These are phyloP conservation scores for Stemphylium beticola DNA, from an alignment of 2,329 filamentous ascomycete species.

Conservation along the genomic window DNA sequence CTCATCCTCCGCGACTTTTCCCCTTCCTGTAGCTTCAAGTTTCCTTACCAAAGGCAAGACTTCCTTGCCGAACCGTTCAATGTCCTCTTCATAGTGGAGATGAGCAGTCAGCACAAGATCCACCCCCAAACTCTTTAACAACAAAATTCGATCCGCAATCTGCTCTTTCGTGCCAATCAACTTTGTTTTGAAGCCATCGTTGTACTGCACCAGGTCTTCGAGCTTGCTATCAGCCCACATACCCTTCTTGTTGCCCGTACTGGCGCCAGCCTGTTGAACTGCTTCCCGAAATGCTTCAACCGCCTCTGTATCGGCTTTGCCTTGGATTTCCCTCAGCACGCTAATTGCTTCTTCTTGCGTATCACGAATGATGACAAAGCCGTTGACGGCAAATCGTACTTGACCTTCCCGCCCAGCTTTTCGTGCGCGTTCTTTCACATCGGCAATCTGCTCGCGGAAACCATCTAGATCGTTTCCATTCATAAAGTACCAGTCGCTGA, in stretches of 20 bases:
- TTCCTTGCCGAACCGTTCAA: constrained; percentile 56
- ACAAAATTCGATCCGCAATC: constrained; percentile 57
- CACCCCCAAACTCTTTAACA: constrained; percentile 56
- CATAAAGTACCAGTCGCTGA: constrained; percentile 62
- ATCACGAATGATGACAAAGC: constrained; percentile 58
- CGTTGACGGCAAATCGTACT: constrained; percentile 59
- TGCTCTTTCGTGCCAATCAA: constrained; percentile 60
- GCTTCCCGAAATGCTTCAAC: constrained; percentile 58
- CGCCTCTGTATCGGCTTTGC: constrained; percentile 59
- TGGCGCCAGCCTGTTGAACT: constrained; percentile 58
- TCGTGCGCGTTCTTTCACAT: constrained; percentile 56
- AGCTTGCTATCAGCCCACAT: constrained; percentile 62
- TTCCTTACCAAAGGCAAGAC: constrained; percentile 57
- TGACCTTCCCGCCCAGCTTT: constrained; percentile 53
- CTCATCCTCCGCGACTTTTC: constrained; percentile 56
- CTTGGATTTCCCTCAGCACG: constrained; percentile 60
- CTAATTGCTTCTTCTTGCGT: constrained; percentile 59
- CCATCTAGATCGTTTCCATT: constrained; percentile 63
- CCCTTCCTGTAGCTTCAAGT: constrained; percentile 56
- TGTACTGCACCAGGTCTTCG: constrained; percentile 62
- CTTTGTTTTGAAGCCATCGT: constrained; percentile 63
- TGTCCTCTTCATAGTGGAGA: constrained; percentile 61
- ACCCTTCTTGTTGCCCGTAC: constrained; percentile 56
- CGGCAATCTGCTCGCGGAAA: constrained; percentile 58
- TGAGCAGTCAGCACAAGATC: constrained; percentile 57